A percentile compares a stretch with the other conserved stretches of the same genome.
Evolutionary conservation across 371 early-diverging fungal species (phyloP).

Genomic region (Sporodiniella umbellata): DNA sequence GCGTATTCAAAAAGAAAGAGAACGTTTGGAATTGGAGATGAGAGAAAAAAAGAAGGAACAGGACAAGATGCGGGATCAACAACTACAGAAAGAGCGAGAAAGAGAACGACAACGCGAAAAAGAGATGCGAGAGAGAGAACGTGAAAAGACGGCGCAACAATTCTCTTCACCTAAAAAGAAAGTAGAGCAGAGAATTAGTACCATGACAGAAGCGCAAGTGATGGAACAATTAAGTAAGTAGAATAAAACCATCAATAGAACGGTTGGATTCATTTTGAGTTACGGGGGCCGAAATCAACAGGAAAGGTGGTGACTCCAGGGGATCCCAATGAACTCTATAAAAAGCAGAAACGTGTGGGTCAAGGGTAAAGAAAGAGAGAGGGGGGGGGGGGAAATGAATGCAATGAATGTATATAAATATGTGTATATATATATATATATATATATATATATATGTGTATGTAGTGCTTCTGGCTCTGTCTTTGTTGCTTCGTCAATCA

Average conservation of each 20-base stretch:
- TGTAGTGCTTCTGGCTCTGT: slow-evolving; percentile 95
- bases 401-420: too few relatives aligned
- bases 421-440: too few relatives aligned
- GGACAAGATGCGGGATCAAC: slow-evolving; percentile 12
- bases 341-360: slow-evolving; percentile 90
- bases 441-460: too few relatives aligned
- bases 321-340: slow-evolving; percentile 84
- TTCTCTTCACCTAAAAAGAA: slow-evolving; percentile 44
- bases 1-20: slow-evolving; percentile 29
- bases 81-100: slow-evolving; percentile 13
- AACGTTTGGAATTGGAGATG: slow-evolving; percentile 25
- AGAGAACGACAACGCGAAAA: slow-evolving; percentile 7
- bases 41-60: slow-evolving; percentile 20
- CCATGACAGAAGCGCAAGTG: slow-evolving; percentile 88
- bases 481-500: slow-evolving; percentile 77
- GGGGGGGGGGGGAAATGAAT: too few relatives aligned
- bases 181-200: slow-evolving; percentile 73
- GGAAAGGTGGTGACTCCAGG: slow-evolving; percentile 76
- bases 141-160: slow-evolving; percentile 24
- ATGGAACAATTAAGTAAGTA: slow-evolving; percentile 78
- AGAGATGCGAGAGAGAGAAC: neutral
- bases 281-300: too few relatives aligned
- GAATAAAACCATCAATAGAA: neutral
- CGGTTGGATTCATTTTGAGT: too few relatives aligned
- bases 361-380: slow-evolving; percentile 71